A percentile compares a stretch with the other conserved stretches of the same genome.
These are phyloP conservation scores for Tagetes patula DNA, from an alignment of 129 eudicot genomes.

Conservation along the genomic window DNA sequence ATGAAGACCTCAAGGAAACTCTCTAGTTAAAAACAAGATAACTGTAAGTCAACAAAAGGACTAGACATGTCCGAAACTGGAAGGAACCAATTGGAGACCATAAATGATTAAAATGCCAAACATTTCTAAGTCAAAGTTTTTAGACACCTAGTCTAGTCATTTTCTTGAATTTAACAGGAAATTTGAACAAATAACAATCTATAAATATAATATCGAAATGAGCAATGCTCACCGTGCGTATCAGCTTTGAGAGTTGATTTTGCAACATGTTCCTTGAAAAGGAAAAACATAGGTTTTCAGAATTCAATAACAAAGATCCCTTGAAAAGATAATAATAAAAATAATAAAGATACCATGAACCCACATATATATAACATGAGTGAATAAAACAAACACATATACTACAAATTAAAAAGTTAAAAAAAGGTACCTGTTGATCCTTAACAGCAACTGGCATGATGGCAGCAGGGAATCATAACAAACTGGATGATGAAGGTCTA, in stretches of 20 bases:
- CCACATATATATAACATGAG: conserved; percentile 17
- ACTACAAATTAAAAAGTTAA: conserved; percentile 23
- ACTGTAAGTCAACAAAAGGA: no score
- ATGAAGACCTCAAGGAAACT: background rate
- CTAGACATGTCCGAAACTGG: background rate
- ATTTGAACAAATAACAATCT: conserved; percentile 17
- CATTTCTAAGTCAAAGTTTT: background rate
- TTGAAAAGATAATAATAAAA: conserved; percentile 9
- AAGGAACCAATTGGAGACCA: background rate
- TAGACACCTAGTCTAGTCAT: conserved; percentile 2
- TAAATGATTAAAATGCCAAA: background rate
- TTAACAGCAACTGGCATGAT: conserved; percentile 40
- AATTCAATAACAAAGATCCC: conserved; percentile 18
- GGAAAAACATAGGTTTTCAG: conserved; percentile 21
- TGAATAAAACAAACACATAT: conserved; percentile 22
- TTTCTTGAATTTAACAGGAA: background rate
- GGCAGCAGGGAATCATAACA: conserved; percentile 27
- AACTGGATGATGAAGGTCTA: conserved; percentile 17
- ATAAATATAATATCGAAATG: background rate
- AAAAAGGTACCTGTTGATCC: conserved; percentile 39
- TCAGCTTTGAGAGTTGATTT: conserved; percentile 29
- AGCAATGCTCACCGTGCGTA: conserved; percentile 23
- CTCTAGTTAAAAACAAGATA: background rate
- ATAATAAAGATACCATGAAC: conserved; percentile 13
- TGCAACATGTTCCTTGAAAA: conserved; percentile 35